phyloP scores from a whole-genome alignment of 2,329 filamentous ascomycete genomes.

The Colletotrichum camelliae region DNA sequence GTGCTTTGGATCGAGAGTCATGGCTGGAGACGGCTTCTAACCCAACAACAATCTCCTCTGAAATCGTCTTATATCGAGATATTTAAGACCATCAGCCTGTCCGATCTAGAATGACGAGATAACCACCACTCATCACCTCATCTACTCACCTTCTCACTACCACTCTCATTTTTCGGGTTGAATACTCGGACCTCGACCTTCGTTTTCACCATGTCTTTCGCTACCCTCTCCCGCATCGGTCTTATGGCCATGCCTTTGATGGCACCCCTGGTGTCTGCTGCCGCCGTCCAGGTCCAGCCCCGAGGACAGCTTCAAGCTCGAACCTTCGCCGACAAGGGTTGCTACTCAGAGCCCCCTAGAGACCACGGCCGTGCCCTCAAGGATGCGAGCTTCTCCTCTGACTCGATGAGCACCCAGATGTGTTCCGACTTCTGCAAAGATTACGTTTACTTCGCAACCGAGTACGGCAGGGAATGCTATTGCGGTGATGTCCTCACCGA shows the following conservation, averaged over 20 bases:
- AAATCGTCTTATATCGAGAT: not conserved
- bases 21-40: not conserved
- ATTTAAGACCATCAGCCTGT: not conserved
- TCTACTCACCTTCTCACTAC: not conserved
- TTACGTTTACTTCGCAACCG: conserved; percentile 40
- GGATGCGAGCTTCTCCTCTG: conserved; percentile 24
- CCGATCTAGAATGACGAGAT: not conserved
- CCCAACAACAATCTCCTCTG: not conserved
- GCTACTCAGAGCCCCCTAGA: not conserved
- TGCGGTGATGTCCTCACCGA: conserved; percentile 33
- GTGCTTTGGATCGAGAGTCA: not conserved
- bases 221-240: not conserved
- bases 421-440: conserved; percentile 41
- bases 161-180: not conserved
- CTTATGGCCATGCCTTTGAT: not conserved
- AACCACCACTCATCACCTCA: not conserved
- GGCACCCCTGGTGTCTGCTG: not conserved
- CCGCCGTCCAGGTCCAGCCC: not conserved
- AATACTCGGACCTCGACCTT: not conserved
- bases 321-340: not conserved
- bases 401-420: conserved; percentile 34
- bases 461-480: conserved; percentile 44
- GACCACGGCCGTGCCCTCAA: conserved; percentile 31
- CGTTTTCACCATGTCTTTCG: not conserved
- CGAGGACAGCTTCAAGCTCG: not conserved